Evolutionary conservation across 2,329 filamentous ascomycete species (phyloP), one percentile per base, ranked within the genome.

Genomic region (Talaromyces rugulosus): DNA sequence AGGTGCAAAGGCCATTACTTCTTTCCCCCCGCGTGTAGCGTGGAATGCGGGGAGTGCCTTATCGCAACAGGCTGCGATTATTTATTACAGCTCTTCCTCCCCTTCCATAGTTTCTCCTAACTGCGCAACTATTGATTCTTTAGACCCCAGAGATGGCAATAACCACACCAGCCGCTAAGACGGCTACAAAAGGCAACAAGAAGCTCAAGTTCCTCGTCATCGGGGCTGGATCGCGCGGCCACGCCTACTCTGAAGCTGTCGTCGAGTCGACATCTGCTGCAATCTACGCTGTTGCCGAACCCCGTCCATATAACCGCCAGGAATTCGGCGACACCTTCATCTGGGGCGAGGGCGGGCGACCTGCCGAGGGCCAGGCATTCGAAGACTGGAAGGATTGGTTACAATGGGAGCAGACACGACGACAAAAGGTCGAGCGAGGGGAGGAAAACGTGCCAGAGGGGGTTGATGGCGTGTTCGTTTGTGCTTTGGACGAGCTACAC

Each of bases 401-500:
- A n/a, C 71, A 77, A 16, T 95, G 89, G 77, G 92, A 96, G 76
- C 74, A 75, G 16, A 71, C 75, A 11, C 84, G 92, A 31, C 83
- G 91, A 11, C 76, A 79, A 27, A 28, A 54, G 23, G n/a, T 42
- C 30, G 44, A 42, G 18, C 9, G 51, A 16, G 60, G 56, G 11
- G 56, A 60, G 3, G 28, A 27, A 12, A 44, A 60, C 31, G 2
- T 79, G 77, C 2, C 77, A 75, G 5, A 61, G 0, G 87, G 87
- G 1, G 81, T 90, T 2, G 87, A 89, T 64, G 88, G 84, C 0
- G 83, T 87, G 14, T 88, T 90, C 67, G 82, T 91, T 53, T 90
- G 87, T 74, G 92, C 96, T 2, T 82, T 94, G 9, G 95, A 99
- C 74, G 90, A 96, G 76, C 88, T 91, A 78, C 95, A 99, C 75